Percentiles rank a stretch among this genome's conserved stretches.
phyloP scores from a whole-genome alignment of 1,284 basidiomycete genomes.

The Neonothopanus nambi region DNA sequence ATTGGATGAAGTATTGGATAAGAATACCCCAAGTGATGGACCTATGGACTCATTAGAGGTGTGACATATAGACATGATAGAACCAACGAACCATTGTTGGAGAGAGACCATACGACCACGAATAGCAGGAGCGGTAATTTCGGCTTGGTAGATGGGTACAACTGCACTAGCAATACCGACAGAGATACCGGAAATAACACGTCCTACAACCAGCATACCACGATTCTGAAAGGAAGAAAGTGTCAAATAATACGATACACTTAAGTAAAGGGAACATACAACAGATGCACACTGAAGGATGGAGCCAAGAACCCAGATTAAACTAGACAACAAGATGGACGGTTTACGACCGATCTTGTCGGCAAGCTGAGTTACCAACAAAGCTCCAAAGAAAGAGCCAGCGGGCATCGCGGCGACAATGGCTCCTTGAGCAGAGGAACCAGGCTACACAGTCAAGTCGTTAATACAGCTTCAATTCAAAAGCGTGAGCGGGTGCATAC shows the following conservation, averaged over 20 bases:
- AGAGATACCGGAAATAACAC: conserved; percentile 61
- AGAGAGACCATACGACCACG: conserved; percentile 76
- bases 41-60: conserved; percentile 23
- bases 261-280: conserved; percentile 33
- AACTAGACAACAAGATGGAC: conserved; percentile 60
- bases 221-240: conserved; percentile 50
- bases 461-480: not conserved
- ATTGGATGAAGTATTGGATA: conserved; percentile 73
- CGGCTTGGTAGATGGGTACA: conserved; percentile 74
- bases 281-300: conserved; percentile 66
- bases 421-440: conserved; percentile 61
- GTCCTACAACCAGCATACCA: conserved; percentile 67
- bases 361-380: conserved; percentile 60
- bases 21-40: conserved; percentile 78
- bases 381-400: conserved; percentile 64
- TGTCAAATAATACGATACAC: too few species aligned
- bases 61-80: not conserved
- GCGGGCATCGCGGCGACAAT: conserved; percentile 81
- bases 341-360: conserved; percentile 68
- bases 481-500: conserved; percentile 29
- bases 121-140: conserved; percentile 67
- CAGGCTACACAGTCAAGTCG: conserved; percentile 36
- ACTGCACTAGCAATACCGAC: conserved; percentile 60
- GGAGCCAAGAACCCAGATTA: conserved; percentile 74
- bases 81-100: conserved; percentile 60